Base-by-base conservation (phyloP, 2,329 filamentous ascomycete species). In the Uncinocarpus reesii region DNA sequence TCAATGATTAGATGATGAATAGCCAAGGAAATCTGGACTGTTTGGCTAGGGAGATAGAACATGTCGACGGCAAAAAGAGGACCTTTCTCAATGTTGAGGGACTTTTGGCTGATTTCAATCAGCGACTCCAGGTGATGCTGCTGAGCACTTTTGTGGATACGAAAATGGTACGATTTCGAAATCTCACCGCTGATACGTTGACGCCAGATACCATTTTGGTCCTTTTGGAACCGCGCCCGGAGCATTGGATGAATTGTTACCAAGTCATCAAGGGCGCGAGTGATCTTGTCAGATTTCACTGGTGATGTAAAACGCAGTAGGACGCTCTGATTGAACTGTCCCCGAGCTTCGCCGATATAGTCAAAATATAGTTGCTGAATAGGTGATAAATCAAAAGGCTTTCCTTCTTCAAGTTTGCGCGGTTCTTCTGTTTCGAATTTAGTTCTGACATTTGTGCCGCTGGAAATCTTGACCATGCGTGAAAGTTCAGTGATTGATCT, bases 71-170 rank as follows among this genome's bases (percentile, higher is more conserved):
- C 47, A 37, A 53, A 45, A 24, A 53, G 31, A 3, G 50, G 52
- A 1, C 52, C 52, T 62, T 62, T 57, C 6, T 64, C 48, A 24
- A 65, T 62, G 45, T 66, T 58, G n/a, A 68, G 53, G 46, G 55
- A 60, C 13, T 51, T 52, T 52, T 66, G 60, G 62, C 18, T 64
- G 55, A 7, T 55, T 54, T 29, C 62, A 56, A 47, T 56, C 48
- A 11, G 57, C 42, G 53, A 63, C 59, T 11, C 54, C 53, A 24
- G 51, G 48, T 15, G 51, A 47, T 32, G 54, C 51, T 16, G n/a
- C 32, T 28, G 35, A n/a, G 36, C 38, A 46, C 60, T 54, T 1
- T 57, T 50, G 47, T 65, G 62, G 10, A 54, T 52, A 11, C 57
- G 53, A 52, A 66, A 62, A 7, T 51, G 58, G 42, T 63, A 65